Percentiles rank a stretch among this genome's conserved stretches.
Evolutionary conservation across 192 early-diverging fungal genomes (phyloP).

Genomic region (Chytriomyces confervae): DNA sequence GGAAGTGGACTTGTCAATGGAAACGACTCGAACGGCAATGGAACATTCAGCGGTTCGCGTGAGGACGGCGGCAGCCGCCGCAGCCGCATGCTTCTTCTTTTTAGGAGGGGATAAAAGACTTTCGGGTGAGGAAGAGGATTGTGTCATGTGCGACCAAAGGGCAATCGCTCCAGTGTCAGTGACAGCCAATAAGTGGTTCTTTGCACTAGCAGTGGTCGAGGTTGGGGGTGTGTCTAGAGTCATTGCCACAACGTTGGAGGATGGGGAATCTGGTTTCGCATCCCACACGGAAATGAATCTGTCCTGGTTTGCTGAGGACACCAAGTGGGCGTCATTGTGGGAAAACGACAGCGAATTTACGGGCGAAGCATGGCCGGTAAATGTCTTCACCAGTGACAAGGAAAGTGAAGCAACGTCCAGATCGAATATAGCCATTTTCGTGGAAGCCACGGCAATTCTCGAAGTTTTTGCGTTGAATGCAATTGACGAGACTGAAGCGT

Average conservation of each 20-base stretch:
- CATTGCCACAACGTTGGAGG: constrained; percentile 28
- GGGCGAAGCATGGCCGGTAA: constrained; percentile 48
- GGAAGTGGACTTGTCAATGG: constrained; percentile 18
- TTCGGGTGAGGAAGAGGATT: neutral
- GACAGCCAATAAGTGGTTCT: constrained; percentile 42
- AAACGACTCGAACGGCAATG: constrained; percentile 10
- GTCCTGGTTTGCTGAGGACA: constrained; percentile 49
- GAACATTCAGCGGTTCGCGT: constrained; percentile 6
- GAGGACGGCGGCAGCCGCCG: neutral
- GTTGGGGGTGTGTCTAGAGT: constrained; percentile 34
- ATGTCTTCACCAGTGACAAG: constrained; percentile 28
- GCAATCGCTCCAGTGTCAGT: constrained; percentile 44
- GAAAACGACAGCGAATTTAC: constrained; percentile 29
- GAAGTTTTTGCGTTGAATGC: neutral
- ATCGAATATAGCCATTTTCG: neutral
- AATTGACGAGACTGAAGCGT: neutral
- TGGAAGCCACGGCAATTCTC: neutral
- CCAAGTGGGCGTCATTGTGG: constrained; percentile 15
- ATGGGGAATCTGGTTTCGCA: neutral
- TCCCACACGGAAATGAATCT: constrained; percentile 52
- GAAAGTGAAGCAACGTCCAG: neutral
- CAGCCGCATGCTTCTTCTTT: constrained; percentile 23
- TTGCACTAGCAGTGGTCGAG: neutral
- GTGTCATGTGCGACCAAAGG: constrained; percentile 32
- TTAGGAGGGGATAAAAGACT: neutral